phyloP scores from a whole-genome alignment of 371 early-diverging fungal genomes.

The Rhizopus sp. region DNA sequence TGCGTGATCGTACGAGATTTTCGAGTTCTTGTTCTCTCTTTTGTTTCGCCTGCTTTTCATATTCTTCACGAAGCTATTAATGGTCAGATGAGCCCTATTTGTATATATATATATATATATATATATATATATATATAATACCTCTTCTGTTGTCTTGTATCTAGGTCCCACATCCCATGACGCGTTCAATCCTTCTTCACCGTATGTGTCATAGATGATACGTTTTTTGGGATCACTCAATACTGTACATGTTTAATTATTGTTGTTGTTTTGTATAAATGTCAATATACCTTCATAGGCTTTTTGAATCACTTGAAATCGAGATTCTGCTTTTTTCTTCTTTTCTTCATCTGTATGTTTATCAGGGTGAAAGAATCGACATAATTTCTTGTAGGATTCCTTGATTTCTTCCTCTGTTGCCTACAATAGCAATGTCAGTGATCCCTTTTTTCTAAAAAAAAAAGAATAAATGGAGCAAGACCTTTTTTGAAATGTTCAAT shows the following conservation, averaged over 20 bases:
- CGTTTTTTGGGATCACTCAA: constrained; percentile 80
- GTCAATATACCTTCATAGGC: constrained; percentile 84
- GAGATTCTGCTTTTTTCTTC: constrained; percentile 63
- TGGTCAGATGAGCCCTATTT: neutral
- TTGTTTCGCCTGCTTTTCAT: constrained; percentile 70
- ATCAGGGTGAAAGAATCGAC: constrained; percentile 90
- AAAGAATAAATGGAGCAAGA: constrained; percentile 12
- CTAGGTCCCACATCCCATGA: constrained; percentile 79
- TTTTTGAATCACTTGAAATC: constrained; percentile 82
- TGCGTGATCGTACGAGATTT: constrained; percentile 69
- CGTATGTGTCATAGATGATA: constrained; percentile 91
- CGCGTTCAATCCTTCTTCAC: constrained; percentile 79
- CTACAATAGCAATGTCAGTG: constrained; percentile 30
- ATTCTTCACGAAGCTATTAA: constrained; percentile 78
- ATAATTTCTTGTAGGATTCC: constrained; percentile 80
- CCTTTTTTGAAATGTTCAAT: constrained; percentile 79
- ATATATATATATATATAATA: constrained; percentile 18
- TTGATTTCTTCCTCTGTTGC: constrained; percentile 86
- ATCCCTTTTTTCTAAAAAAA: constrained; percentile 15
- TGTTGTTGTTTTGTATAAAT: neutral
- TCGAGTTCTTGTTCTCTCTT: constrained; percentile 81
- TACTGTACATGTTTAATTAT: constrained; percentile 46
- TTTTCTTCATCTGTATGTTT: constrained; percentile 62
- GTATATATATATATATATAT: neutral
- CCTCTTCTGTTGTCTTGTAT: constrained; percentile 83